A percentile compares a stretch with the other conserved stretches of the same genome.
These are phyloP conservation scores for Neocucurbitaria cava DNA, from an alignment of 2,329 filamentous ascomycete species.

Conservation along the genomic window DNA sequence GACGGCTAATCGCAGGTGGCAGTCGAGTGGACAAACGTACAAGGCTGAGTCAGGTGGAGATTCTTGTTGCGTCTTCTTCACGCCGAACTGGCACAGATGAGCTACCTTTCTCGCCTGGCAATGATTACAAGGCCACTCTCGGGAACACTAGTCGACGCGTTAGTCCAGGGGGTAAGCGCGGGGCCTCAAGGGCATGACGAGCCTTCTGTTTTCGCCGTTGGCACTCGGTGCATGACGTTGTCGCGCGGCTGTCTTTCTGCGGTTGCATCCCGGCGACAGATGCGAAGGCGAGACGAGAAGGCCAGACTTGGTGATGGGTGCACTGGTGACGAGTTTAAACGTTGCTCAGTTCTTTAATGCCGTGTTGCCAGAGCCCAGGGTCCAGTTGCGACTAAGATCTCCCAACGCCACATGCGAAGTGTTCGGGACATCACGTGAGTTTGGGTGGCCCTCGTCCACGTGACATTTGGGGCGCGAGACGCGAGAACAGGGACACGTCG, in stretches of 20 bases:
- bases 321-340: background rate
- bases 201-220: constrained; percentile 61
- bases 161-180: constrained; percentile 17
- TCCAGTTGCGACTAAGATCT: background rate
- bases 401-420: background rate
- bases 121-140: constrained; percentile 60
- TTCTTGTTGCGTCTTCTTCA: constrained; percentile 38
- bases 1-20: background rate
- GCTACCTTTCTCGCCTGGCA: constrained; percentile 57
- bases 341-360: background rate
- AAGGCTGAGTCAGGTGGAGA: constrained; percentile 22
- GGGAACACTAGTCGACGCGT: constrained; percentile 52
- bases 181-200: constrained; percentile 17
- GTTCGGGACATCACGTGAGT: background rate
- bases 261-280: constrained; percentile 23
- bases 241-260: constrained; percentile 32
- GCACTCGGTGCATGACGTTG: constrained; percentile 56
- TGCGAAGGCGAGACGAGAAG: background rate
- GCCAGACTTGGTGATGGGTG: background rate
- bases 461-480: too few relatives aligned
- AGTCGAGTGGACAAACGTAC: constrained; percentile 18
- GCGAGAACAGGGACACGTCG: too few relatives aligned
- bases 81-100: constrained; percentile 56
- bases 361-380: background rate
- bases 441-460: too few relatives aligned